These are phyloP conservation scores for Jimgerdemannia lactiflua DNA, from an alignment of 192 early-diverging fungal genomes.

Conservation along the genomic window DNA sequence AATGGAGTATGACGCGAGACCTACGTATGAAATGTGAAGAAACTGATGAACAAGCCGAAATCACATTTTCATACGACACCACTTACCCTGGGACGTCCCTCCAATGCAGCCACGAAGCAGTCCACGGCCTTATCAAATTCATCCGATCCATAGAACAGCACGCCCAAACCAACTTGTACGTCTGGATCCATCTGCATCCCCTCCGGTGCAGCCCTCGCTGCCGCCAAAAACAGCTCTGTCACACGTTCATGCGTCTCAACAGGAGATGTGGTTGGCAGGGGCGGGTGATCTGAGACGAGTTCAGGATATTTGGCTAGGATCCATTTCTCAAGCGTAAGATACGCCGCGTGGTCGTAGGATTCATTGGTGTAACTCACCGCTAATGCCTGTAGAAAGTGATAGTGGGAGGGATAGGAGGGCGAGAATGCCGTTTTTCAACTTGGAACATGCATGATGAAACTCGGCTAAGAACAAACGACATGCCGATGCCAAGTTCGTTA, in stretches of 20 bases:
- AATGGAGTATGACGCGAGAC: too few species aligned
- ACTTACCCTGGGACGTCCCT: conserved; percentile 63
- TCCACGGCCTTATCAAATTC: conserved; percentile 97
- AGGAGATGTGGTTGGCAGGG: conserved; percentile 34
- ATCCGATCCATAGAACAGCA: conserved; percentile 88
- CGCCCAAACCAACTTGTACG: conserved; percentile 93
- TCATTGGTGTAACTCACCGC: conserved; percentile 98
- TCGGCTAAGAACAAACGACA: not conserved
- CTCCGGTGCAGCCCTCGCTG: conserved; percentile 62
- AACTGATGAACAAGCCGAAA: not conserved
- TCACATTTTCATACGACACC: not conserved
- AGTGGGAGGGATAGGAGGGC: too few species aligned
- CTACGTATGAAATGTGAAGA: too few species aligned
- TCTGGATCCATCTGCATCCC: conserved; percentile 75
- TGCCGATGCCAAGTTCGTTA: not conserved
- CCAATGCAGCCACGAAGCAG: conserved; percentile 92
- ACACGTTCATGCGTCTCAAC: conserved; percentile 62
- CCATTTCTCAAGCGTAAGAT: conserved; percentile 91
- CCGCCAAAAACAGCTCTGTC: conserved; percentile 76
- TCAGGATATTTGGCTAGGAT: conserved; percentile 70
- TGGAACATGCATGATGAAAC: not conserved
- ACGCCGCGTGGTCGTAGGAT: conserved; percentile 83
- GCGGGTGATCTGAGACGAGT: conserved; percentile 34
- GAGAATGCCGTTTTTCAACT: too few species aligned
- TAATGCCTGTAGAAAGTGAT: conserved; percentile 44